A percentile compares a stretch with the other conserved stretches of the same genome.
phyloP scores from a whole-genome alignment of 1,139 yeast genomes.

The Debaryomyces psychrophilus region DNA sequence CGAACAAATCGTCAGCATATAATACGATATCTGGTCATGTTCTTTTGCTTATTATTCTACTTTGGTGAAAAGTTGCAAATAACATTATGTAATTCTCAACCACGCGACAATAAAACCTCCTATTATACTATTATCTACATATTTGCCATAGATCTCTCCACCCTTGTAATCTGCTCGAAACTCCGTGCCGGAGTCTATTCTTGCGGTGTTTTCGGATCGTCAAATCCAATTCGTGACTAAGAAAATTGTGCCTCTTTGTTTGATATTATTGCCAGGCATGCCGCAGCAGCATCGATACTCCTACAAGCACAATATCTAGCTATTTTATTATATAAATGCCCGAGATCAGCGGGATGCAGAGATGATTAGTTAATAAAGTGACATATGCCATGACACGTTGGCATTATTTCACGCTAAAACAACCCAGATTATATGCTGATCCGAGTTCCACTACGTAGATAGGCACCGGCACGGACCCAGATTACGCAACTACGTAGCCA shows the following conservation, averaged over 20 bases:
- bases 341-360: neutral
- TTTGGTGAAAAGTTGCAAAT: neutral
- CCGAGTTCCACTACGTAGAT: too few relatives aligned
- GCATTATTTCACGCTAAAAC: neutral
- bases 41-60: neutral
- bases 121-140: neutral
- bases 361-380: neutral
- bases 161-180: neutral
- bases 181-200: neutral
- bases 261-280: neutral
- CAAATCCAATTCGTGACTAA: neutral
- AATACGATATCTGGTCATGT: neutral
- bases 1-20: neutral
- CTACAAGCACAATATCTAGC: neutral
- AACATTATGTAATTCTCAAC: neutral
- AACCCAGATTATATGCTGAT: neutral
- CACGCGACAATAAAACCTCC: neutral
- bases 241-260: neutral
- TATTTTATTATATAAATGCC: neutral
- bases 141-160: neutral
- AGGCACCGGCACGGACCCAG: neutral
- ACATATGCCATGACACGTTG: neutral
- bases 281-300: slow-evolving; percentile 3
- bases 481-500: slow-evolving; percentile 2
- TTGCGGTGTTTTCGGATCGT: neutral